A percentile compares a stretch with the other conserved stretches of the same genome.
Conservation (phyloP, 1,139 yeast species). For the Debaryomyces sp. region DNA sequence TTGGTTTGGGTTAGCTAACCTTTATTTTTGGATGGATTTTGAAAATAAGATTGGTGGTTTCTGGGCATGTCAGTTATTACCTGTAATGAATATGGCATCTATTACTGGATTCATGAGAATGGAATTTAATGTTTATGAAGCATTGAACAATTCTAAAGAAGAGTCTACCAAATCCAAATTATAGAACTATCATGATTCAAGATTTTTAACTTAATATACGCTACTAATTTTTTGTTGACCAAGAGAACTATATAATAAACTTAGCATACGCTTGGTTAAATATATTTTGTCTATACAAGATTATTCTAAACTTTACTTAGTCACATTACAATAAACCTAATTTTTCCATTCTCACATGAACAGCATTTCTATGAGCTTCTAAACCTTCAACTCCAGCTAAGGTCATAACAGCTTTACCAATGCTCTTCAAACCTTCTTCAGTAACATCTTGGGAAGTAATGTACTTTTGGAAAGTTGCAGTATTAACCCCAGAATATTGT, state of each 20-base stretch:
- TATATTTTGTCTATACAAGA: not conserved
- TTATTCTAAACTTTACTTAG: not conserved
- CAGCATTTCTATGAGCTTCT: constrained; percentile 96
- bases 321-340: constrained; percentile 46
- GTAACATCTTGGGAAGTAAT: constrained; percentile 92
- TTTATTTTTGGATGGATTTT: constrained; percentile 50
- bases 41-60: constrained; percentile 46
- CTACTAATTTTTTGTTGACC: too few species aligned
- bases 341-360: constrained; percentile 87
- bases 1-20: constrained; percentile 52
- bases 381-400: constrained; percentile 97
- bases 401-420: constrained; percentile 95
- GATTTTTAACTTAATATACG: too few species aligned
- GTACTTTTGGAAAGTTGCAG: constrained; percentile 93
- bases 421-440: constrained; percentile 78
- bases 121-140: constrained; percentile 21
- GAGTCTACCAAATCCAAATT: not conserved
- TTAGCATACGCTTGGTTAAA: not conserved
- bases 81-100: constrained; percentile 23
- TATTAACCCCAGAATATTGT: constrained; percentile 96
- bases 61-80: constrained; percentile 44
- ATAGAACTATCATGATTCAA: not conserved
- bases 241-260: too few species aligned
- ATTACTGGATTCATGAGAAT: constrained; percentile 18
- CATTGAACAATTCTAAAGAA: constrained; percentile 11